These are phyloP conservation scores for Lyophyllum decastes DNA, from an alignment of 768 basidiomycete species.

Conservation along the genomic window DNA sequence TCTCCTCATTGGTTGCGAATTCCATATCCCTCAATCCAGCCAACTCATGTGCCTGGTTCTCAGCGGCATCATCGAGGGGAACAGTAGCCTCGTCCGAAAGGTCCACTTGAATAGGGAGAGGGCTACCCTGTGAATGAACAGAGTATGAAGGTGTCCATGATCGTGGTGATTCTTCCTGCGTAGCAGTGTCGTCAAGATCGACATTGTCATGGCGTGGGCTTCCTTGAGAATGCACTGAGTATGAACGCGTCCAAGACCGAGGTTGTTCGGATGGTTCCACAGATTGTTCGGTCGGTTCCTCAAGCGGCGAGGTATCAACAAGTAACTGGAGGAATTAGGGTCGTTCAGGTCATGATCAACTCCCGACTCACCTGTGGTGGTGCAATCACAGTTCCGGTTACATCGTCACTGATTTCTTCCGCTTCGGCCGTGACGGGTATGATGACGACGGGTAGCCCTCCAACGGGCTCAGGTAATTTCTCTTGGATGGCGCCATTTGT, in stretches of 20 bases:
- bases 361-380: conserved; percentile 13
- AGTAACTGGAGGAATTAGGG: conserved; percentile 16
- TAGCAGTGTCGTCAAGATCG: conserved; percentile 3
- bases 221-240: conserved; percentile 38
- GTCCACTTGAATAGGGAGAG: conserved; percentile 14
- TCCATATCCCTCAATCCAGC: conserved; percentile 15
- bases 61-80: background rate
- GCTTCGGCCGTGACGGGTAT: background rate
- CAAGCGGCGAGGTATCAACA: conserved; percentile 18
- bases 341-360: background rate
- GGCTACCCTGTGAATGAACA: conserved; percentile 40
- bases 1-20: conserved; percentile 13
- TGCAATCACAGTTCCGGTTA: background rate
- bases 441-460: background rate
- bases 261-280: conserved; percentile 5
- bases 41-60: background rate
- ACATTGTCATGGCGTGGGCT: conserved; percentile 19
- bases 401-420: background rate
- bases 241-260: conserved; percentile 36
- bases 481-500: background rate
- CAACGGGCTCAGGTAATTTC: background rate
- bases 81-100: conserved; percentile 8
- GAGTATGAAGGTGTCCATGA: conserved; percentile 45
- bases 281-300: conserved; percentile 9
- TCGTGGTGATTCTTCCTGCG: conserved; percentile 12